phyloP scores from a whole-genome alignment of 1,284 basidiomycete genomes.

The Violaceomyces palustris region DNA sequence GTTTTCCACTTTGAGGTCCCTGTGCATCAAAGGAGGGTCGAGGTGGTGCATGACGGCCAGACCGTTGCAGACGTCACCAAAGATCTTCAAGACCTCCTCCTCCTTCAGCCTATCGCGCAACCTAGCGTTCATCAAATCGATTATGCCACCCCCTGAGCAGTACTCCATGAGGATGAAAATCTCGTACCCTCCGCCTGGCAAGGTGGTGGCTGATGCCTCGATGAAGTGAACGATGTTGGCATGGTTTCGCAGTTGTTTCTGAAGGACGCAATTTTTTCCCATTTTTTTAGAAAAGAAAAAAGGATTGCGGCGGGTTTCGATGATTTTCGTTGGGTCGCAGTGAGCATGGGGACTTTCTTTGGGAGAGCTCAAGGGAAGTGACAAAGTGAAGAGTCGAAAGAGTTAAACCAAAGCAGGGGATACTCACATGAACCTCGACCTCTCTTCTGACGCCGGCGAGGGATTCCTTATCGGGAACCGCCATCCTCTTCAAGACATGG shows the following conservation, averaged over 20 bases:
- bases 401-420: no score
- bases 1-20: conserved; percentile 93
- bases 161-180: conserved; percentile 99
- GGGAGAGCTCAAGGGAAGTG: no score
- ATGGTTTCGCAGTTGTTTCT: conserved; percentile 80
- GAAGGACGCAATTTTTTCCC: conserved; percentile 8
- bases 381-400: no score
- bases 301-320: no score
- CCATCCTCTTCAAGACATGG: conserved; percentile 95
- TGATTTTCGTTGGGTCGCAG: neutral
- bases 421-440: conserved; percentile 91
- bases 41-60: conserved; percentile 76
- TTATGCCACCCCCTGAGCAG: conserved; percentile 86
- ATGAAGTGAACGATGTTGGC: conserved; percentile 89
- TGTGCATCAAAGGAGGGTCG: conserved; percentile 81
- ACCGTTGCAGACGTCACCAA: conserved; percentile 55
- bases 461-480: conserved; percentile 81
- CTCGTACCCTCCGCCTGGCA: conserved; percentile 70
- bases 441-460: conserved; percentile 94
- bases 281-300: no score
- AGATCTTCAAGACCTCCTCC: conserved; percentile 93
- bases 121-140: conserved; percentile 97
- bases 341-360: neutral
- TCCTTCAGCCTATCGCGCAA: conserved; percentile 88
- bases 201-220: conserved; percentile 64